These are phyloP conservation scores for Ganoderma sinense DNA, from an alignment of 1,284 basidiomycete species.

Conservation along the genomic window DNA sequence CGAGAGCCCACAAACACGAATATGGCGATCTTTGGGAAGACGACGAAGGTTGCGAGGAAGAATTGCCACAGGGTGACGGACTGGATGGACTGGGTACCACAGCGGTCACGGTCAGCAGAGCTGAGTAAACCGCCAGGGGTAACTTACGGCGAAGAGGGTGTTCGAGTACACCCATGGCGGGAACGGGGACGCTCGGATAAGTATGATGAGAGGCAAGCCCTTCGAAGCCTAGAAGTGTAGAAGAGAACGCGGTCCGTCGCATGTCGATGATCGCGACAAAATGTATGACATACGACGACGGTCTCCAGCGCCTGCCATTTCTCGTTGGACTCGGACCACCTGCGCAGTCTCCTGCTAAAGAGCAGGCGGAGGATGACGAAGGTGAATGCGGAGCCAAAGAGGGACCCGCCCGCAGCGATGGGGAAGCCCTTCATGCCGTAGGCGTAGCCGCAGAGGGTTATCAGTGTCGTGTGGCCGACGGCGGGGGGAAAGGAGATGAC, in stretches of 20 bases:
- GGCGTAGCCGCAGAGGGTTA: slow-evolving; percentile 80
- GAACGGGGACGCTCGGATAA: slow-evolving; percentile 84
- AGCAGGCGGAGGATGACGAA: slow-evolving; percentile 70
- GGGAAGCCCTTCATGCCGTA: slow-evolving; percentile 81
- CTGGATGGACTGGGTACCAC: slow-evolving; percentile 64
- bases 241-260: background rate
- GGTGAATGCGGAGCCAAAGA: slow-evolving; percentile 71
- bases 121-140: background rate
- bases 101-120: background rate
- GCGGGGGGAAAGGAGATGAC: slow-evolving; percentile 81
- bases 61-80: slow-evolving; percentile 81
- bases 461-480: slow-evolving; percentile 73
- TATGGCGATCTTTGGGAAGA: slow-evolving; percentile 75
- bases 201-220: slow-evolving; percentile 78
- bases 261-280: background rate
- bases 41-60: slow-evolving; percentile 71
- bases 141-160: slow-evolving; percentile 75
- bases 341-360: slow-evolving; percentile 60
- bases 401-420: slow-evolving; percentile 66
- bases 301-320: slow-evolving; percentile 82
- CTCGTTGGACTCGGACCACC: slow-evolving; percentile 67
- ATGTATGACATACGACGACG: slow-evolving; percentile 65
- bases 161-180: slow-evolving; percentile 88
- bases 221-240: slow-evolving; percentile 59
- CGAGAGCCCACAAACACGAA: slow-evolving; percentile 82